Evolutionary conservation across 2,329 filamentous ascomycete species (phyloP).

Genomic region (Parastagonospora avenae): DNA sequence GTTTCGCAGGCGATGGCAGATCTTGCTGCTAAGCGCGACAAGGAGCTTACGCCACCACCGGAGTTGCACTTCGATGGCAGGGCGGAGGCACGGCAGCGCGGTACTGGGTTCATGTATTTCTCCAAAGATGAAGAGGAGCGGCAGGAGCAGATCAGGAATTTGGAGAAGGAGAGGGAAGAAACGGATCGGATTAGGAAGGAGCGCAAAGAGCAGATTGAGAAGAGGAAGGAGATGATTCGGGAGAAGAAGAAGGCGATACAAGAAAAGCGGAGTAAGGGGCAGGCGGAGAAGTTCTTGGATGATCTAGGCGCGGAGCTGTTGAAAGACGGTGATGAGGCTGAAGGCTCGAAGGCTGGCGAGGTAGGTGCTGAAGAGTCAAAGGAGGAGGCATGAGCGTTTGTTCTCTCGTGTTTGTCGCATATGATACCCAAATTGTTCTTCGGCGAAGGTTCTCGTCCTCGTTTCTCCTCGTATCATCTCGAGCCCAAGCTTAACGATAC

Average conservation of each 20-base stretch:
- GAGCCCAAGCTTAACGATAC: too few species aligned
- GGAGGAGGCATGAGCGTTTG: background rate
- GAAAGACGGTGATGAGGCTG: conserved; percentile 2
- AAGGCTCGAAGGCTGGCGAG: background rate
- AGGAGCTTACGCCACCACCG: conserved; percentile 78
- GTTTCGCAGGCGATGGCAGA: conserved; percentile 73
- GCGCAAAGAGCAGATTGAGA: conserved; percentile 57
- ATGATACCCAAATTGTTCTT: too few species aligned
- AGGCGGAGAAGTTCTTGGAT: conserved; percentile 76
- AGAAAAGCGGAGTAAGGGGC: conserved; percentile 62
- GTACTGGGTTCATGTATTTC: conserved; percentile 91
- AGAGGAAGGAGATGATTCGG: conserved; percentile 68
- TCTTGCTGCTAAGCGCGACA: conserved; percentile 77
- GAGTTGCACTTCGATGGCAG: conserved; percentile 84
- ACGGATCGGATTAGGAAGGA: conserved; percentile 67
- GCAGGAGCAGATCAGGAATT: conserved; percentile 74
- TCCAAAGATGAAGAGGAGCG: conserved; percentile 72
- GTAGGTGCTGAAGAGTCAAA: background rate
- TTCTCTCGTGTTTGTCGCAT: too few species aligned
- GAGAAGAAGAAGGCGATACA: conserved; percentile 67
- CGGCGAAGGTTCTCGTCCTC: too few species aligned
- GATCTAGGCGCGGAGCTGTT: conserved; percentile 47
- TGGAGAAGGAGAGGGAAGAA: conserved; percentile 69
- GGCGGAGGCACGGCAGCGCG: conserved; percentile 82
- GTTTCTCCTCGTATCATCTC: too few species aligned